A percentile compares a stretch with the other conserved stretches of the same genome.
phyloP scores from a whole-genome alignment of 352 stramenopile species.

The Globisporangium nodosum region DNA sequence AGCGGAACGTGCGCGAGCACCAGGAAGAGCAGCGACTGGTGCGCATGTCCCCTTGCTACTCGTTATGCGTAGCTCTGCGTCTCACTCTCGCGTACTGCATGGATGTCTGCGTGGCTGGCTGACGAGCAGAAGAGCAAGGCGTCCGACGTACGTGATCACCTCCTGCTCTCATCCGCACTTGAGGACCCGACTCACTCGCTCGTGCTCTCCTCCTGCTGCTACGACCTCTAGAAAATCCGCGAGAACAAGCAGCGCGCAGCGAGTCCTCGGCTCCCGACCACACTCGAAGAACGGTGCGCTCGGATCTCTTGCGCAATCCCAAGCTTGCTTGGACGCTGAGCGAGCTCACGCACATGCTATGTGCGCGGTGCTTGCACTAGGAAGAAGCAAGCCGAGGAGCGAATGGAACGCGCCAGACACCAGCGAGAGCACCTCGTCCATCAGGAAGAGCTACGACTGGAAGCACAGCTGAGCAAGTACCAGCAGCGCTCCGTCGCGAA shows the following conservation, averaged over 20 bases:
- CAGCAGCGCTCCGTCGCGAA: conserved; percentile 21
- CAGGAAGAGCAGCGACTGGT: conserved; percentile 13
- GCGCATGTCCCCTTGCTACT: not conserved
- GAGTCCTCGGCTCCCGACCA: conserved; percentile 19
- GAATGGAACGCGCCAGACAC: conserved; percentile 32
- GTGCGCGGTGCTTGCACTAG: conserved; percentile 23
- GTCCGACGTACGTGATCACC: conserved; percentile 16
- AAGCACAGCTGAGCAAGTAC: conserved; percentile 32
- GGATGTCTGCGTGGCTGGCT: not conserved
- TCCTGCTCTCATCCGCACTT: not conserved
- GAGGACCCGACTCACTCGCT: not conserved
- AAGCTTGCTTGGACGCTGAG: not conserved
- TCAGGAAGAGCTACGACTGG: conserved; percentile 27
- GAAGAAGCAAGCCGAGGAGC: conserved; percentile 56
- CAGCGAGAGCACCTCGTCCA: conserved; percentile 43
- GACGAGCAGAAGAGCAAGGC: conserved; percentile 27
- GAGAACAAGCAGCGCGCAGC: conserved; percentile 46
- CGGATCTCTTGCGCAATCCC: not conserved
- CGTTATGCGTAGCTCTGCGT: not conserved
- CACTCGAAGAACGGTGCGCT: conserved; percentile 23
- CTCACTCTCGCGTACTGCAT: not conserved
- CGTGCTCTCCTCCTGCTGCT: not conserved
- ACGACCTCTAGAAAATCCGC: conserved; percentile 39
- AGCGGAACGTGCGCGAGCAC: conserved; percentile 16
- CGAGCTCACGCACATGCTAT: not conserved